Evolutionary conservation across 1,284 basidiomycete genomes (phyloP), one percentile per base, ranked within the genome.

Genomic region (Irpex rosettiformis): DNA sequence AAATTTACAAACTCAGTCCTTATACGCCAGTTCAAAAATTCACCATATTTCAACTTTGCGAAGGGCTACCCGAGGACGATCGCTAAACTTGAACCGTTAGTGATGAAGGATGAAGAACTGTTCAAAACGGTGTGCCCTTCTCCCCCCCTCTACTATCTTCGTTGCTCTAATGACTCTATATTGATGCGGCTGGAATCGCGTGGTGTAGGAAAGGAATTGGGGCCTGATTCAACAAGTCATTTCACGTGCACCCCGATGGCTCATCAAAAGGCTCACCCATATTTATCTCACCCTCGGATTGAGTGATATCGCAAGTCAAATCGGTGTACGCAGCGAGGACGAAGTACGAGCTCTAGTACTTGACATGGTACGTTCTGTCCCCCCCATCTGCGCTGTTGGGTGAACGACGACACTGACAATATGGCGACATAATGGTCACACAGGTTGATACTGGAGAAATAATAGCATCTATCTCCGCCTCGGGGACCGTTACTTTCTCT

Each of bases 231-330:
- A 77, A 52, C 84, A 85, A 61, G 88, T 84, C 4, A 71, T 92
- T 30, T 80, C 80, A 7, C 79, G 83, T 13, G 84, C 88, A 3
- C 86, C 88, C 0, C 80, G 87, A 43, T 91, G 91, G 83, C 76
- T 84, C 54, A 82, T 94, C 62, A 85, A 85, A 70, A 88, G 84
- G 67, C 79, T 94, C 53, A 93, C 87, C 0, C 80, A 81, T 54
- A 92, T 91, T 4, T 94, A 93, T 67, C 79, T 91, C 45, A 88
- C 88, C 0, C 79, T 94, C 5, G 79, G 85, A 22, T 73, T 94
- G 5, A 69, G 74, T 0, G 89, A 93, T 61, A 88, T 94, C 55
- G 87, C 81, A 3, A 76, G 76, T 24, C 78, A 79, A 10, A 78
- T 90, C 48, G 83, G 81, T 29, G 79, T 87, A 42, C 75, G 80